Conservation (phyloP, 768 basidiomycete species). For the Pleurotus tuber-regium region DNA sequence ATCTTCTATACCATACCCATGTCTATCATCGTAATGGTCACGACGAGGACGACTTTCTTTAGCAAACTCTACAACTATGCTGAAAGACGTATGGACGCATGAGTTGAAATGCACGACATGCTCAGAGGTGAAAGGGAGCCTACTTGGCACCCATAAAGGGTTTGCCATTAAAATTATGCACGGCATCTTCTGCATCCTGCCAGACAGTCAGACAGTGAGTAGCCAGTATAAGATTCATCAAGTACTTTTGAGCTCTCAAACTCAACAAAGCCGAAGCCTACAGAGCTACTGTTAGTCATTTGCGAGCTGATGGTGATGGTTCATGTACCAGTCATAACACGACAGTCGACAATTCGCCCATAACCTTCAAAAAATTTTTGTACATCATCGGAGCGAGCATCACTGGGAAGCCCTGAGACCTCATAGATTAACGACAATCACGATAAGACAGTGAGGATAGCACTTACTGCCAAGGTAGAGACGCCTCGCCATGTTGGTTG, state of each 20-base stretch:
- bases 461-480: slow-evolving; percentile 82
- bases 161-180: slow-evolving; percentile 84
- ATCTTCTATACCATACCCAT: slow-evolving; percentile 45
- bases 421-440: neutral
- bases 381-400: slow-evolving; percentile 82
- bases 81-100: slow-evolving; percentile 26
- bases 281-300: slow-evolving; percentile 16
- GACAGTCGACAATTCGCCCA: slow-evolving; percentile 85
- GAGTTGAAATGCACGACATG: neutral
- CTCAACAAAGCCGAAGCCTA: slow-evolving; percentile 94
- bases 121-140: too few relatives aligned
- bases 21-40: slow-evolving; percentile 62
- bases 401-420: slow-evolving; percentile 70
- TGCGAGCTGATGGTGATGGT: slow-evolving; percentile 23
- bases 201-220: slow-evolving; percentile 13
- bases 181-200: slow-evolving; percentile 94
- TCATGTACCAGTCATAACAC: slow-evolving; percentile 83
- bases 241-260: slow-evolving; percentile 82
- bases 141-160: slow-evolving; percentile 87
- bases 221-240: neutral
- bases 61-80: slow-evolving; percentile 95
- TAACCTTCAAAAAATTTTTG: slow-evolving; percentile 88
- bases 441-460: neutral
- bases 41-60: slow-evolving; percentile 88
- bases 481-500: slow-evolving; percentile 72